These are phyloP conservation scores for Arthrobotrys musiformis DNA, from an alignment of 2,329 filamentous ascomycete genomes.

Conservation along the genomic window DNA sequence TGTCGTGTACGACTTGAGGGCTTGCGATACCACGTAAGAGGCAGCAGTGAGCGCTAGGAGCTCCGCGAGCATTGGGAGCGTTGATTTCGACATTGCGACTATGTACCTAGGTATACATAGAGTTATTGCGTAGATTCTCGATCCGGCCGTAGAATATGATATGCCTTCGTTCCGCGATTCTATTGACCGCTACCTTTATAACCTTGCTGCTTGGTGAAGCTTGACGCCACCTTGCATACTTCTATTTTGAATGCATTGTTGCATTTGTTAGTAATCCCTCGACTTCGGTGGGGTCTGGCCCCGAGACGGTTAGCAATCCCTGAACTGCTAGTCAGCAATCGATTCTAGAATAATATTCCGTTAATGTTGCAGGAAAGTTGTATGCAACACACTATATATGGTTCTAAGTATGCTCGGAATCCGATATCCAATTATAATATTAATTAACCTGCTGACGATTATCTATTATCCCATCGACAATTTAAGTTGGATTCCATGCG, in stretches of 20 bases:
- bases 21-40: slow-evolving; percentile 51
- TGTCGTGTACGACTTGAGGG: slow-evolving; percentile 37
- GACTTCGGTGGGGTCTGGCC: not conserved
- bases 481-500: too few relatives aligned
- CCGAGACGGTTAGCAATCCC: not conserved
- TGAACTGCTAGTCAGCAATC: not conserved
- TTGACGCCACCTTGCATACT: slow-evolving; percentile 17
- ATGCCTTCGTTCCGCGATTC: not conserved
- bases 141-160: not conserved
- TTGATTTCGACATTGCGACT: slow-evolving; percentile 37
- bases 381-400: not conserved
- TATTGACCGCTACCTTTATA: not conserved
- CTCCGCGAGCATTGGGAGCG: slow-evolving; percentile 44
- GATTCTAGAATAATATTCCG: too few relatives aligned
- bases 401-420: too few relatives aligned
- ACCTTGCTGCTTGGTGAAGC: not conserved
- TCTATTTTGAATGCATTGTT: not conserved
- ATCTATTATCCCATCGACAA: too few relatives aligned
- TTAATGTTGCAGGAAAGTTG: not conserved
- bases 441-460: too few relatives aligned
- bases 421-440: too few relatives aligned
- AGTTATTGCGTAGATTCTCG: not conserved
- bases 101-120: too few relatives aligned
- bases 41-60: slow-evolving; percentile 42
- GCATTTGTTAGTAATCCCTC: not conserved